Evolutionary conservation across 306 rosid species (phyloP), one percentile per base, ranked within the genome.

Genomic region (Carpinus fangiana): DNA sequence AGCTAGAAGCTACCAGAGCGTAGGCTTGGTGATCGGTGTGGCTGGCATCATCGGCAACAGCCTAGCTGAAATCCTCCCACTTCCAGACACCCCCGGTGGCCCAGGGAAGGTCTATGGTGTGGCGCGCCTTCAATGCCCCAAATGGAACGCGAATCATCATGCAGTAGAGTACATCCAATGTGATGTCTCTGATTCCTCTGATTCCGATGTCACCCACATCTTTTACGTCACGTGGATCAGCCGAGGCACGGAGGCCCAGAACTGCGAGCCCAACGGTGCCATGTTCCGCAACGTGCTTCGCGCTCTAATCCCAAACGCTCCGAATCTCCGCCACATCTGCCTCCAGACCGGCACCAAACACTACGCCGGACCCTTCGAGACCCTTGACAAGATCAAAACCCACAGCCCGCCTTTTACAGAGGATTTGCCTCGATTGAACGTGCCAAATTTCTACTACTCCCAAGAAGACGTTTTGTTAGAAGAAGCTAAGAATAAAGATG

Each of bases 21-120:
- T 90, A 7, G 95, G 86, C 0, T 60, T 92, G 0, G 79, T 90
- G 18, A 73, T 92, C 70, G 93, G 97, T 43, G 87, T 90, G 1
- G 87, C 93, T 0, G 95, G 95, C 28, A 88, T 92, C 64, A 92
- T 90, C 0, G 93, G 95, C 36, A 92, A 92, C 69, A 92, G 97
- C 86, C 87, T 92, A 2, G 95, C 95, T 46, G 97, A 92, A 71
- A 92, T 92, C 57, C 92, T 92, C 1, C 92, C 97, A 0, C 90
- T 88, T 31, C 59, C 87, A n/a, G 91, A 90, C 74, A 88, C 97
- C 2, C 97, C 94, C 12, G 91, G 91, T 3, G 97, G 91, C 0
- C 90, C 90, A 34, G 90, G 97, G 97, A 90, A 92, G 26, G 92
- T 90, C 77, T 92, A 92, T 72, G 92, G 92, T 57, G 91, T 90